Evolutionary conservation across 129 eudicot genomes (phyloP).

Genomic region (Escallonia herrerae): DNA sequence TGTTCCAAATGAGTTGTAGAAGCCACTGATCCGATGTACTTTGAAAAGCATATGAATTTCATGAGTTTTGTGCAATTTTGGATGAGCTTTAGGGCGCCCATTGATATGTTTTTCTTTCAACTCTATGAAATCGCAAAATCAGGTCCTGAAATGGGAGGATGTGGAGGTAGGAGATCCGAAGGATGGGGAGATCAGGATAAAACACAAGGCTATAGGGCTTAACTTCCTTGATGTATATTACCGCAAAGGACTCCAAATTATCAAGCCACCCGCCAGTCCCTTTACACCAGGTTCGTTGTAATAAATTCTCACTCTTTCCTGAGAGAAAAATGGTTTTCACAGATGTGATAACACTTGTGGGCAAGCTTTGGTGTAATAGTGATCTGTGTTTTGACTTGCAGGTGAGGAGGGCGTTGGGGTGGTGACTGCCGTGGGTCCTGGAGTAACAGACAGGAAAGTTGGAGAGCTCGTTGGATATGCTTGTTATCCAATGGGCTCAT

Average conservation of each 20-base stretch:
- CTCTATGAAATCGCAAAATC: not conserved
- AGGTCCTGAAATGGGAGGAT: slow-evolving; percentile 63
- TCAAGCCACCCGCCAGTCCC: slow-evolving; percentile 30
- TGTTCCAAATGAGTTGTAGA: too few species aligned
- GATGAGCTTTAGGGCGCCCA: not conserved
- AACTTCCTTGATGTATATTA: slow-evolving; percentile 46
- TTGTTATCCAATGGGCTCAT: slow-evolving; percentile 56
- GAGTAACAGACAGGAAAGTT: slow-evolving; percentile 33
- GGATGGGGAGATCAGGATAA: slow-evolving; percentile 50
- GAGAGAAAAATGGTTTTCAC: too few species aligned
- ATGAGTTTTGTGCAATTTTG: not conserved
- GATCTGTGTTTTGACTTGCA: slow-evolving; percentile 5
- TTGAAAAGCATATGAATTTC: too few species aligned
- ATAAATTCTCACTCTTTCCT: not conserved
- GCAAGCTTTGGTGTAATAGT: too few species aligned
- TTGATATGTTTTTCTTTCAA: not conserved
- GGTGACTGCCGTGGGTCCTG: slow-evolving; percentile 67
- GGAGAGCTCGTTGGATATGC: slow-evolving; percentile 69
- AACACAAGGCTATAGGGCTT: slow-evolving; percentile 47
- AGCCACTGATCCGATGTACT: too few species aligned
- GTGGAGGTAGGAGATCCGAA: slow-evolving; percentile 55
- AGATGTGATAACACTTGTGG: too few species aligned
- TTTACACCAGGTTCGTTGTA: slow-evolving; percentile 45
- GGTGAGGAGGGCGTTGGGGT: slow-evolving; percentile 79
- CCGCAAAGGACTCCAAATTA: slow-evolving; percentile 40